These are phyloP conservation scores for Mucor saturninus DNA, from an alignment of 371 early-diverging fungal species.

Conservation along the genomic window DNA sequence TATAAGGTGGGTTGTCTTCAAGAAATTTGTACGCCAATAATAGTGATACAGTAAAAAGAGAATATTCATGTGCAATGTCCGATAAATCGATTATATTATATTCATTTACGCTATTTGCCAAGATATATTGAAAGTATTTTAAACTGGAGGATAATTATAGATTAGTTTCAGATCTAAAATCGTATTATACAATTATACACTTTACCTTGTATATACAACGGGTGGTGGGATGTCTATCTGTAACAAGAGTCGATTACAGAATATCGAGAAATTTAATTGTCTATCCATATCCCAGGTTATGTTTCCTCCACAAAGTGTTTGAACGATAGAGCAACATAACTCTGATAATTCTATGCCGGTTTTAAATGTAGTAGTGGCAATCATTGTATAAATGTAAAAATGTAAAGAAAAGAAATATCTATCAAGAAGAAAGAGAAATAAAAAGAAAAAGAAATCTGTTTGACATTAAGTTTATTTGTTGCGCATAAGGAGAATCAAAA, in stretches of 20 bases:
- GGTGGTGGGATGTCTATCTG: conserved; percentile 22
- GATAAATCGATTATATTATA: conserved; percentile 24
- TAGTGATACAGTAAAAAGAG: conserved; percentile 39
- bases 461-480: conserved; percentile 13
- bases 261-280: conserved; percentile 24
- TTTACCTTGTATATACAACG: conserved; percentile 40
- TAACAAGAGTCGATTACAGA: conserved; percentile 22
- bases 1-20: conserved; percentile 40
- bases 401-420: not conserved
- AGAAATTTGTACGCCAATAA: conserved; percentile 42
- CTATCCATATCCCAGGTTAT: conserved; percentile 24
- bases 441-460: conserved; percentile 4
- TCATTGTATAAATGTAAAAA: conserved; percentile 4
- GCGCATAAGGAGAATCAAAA: conserved; percentile 22
- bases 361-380: conserved; percentile 2
- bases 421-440: not conserved
- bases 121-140: conserved; percentile 34
- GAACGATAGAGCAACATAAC: conserved; percentile 17
- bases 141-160: conserved; percentile 20
- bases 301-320: conserved; percentile 15
- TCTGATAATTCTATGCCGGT: conserved; percentile 19
- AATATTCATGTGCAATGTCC: conserved; percentile 33
- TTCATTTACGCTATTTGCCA: conserved; percentile 25
- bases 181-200: not conserved
- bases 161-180: not conserved